Evolutionary conservation across 2,329 filamentous ascomycete genomes (phyloP), one percentile per base, ranked within the genome.

Genomic region (Didymella keratinophila): DNA sequence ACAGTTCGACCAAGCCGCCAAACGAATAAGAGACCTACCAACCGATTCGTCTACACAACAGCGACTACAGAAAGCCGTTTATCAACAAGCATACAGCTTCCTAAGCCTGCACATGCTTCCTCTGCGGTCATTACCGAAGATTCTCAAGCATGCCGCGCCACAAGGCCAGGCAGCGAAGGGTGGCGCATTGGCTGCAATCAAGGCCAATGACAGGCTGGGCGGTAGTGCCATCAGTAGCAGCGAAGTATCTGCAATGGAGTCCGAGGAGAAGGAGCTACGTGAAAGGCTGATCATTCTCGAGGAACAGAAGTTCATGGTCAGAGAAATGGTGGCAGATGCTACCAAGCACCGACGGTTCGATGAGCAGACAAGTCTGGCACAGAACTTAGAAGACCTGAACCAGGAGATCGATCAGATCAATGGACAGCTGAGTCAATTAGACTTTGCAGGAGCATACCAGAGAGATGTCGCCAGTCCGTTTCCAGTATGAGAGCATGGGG

Each of bases 31-130:
- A 28, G 91, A 96, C 69, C 79, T 97, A 46, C 88, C 88, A 16
- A 90, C 90, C 0, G 80, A 87, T 4, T 93, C 86, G 47, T 82
- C 87, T 0, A 87, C 90, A 0, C 93, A 97, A 71, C 79, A 87
- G 56, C 85, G 85, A 44, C 80, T 97, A 4, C 93, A 97, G 69
- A 90, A 88, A 70, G 88, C 91, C 3, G 88, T 97, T 12, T 93
- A 96, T 68, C 85, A 89, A 36, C 89, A 93, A 66, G 91, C 93
- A 1, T 92, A 89, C 51, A 85, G 85, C 47, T 97, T 97, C 69
- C 79, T 97, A 4, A 93, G 96, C 71, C 84, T 92, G 4, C 92
- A 97, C 70, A 96, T 97, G 91, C 83, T 97, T 9, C 92, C 93
- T 0, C 80, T 97, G 14, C 96, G 76, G 64, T 79, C 77, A 14